These are phyloP conservation scores for Alopecurus myosuroides DNA, from an alignment of 176 grass and related monocot species.

Conservation along the genomic window DNA sequence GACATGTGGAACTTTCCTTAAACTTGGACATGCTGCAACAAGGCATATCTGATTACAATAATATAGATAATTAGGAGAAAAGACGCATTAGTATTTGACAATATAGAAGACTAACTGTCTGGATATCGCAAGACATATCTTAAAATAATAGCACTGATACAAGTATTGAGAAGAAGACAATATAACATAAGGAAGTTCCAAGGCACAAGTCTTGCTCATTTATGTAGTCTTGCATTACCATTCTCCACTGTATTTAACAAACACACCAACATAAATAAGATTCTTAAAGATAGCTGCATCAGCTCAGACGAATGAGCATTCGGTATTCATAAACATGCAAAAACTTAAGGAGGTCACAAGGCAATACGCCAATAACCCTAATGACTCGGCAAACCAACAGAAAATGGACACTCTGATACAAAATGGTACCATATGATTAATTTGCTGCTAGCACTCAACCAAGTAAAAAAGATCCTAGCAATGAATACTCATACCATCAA, in stretches of 20 bases:
- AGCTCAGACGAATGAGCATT: not conserved
- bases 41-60: slow-evolving; percentile 16
- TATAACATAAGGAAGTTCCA: not conserved
- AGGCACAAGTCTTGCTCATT: not conserved
- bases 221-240: not conserved
- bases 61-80: slow-evolving; percentile 13
- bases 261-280: not conserved
- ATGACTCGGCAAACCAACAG: slow-evolving; percentile 2
- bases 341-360: not conserved
- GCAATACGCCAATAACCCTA: not conserved
- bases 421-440: not conserved
- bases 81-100: not conserved
- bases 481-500: not conserved
- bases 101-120: not conserved
- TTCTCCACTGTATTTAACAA: not conserved
- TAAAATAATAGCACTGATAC: not conserved
- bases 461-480: not conserved
- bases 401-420: not conserved
- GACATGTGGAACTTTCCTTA: slow-evolving; percentile 79
- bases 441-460: not conserved
- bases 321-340: not conserved
- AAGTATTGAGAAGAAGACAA: not conserved
- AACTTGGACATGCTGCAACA: slow-evolving; percentile 65
- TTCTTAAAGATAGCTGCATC: not conserved
- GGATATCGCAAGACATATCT: not conserved